Conservation (phyloP, 495 filamentous ascomycete genomes). For the Jackrogersella minutella region DNA sequence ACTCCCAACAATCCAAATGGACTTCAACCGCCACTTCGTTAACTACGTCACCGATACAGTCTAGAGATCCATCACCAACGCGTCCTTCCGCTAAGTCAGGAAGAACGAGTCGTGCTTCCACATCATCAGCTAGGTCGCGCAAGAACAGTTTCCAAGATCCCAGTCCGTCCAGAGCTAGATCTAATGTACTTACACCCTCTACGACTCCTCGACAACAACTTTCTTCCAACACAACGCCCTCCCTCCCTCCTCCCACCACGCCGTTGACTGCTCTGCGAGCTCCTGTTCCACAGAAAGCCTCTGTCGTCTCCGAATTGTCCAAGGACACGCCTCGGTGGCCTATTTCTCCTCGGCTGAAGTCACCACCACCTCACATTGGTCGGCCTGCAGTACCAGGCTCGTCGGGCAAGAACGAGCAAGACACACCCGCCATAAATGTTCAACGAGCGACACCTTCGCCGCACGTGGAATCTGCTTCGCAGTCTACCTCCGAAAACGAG, state of each 20-base stretch:
- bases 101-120: constrained; percentile 36
- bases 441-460: constrained; percentile 59
- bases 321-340: constrained; percentile 69
- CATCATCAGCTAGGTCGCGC: constrained; percentile 60
- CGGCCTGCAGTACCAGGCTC: constrained; percentile 47
- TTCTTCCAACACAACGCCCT: constrained; percentile 68
- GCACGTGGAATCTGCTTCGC: constrained; percentile 47
- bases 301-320: constrained; percentile 60
- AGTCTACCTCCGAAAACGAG: constrained; percentile 56
- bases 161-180: constrained; percentile 68
- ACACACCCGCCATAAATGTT: constrained; percentile 62
- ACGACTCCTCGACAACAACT: constrained; percentile 68
- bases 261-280: constrained; percentile 66
- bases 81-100: constrained; percentile 45
- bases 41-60: constrained; percentile 56
- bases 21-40: constrained; percentile 57
- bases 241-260: constrained; percentile 60
- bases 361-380: constrained; percentile 67
- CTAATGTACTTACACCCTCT: constrained; percentile 63
- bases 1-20: constrained; percentile 50
- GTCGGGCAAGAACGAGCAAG: constrained; percentile 55
- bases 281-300: constrained; percentile 67
- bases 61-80: constrained; percentile 61
- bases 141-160: constrained; percentile 73
- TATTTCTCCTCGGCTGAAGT: constrained; percentile 70